Evolutionary conservation across 805 yeast genomes (phyloP).

Genomic region (Schwanniomyces vanrijiae): DNA sequence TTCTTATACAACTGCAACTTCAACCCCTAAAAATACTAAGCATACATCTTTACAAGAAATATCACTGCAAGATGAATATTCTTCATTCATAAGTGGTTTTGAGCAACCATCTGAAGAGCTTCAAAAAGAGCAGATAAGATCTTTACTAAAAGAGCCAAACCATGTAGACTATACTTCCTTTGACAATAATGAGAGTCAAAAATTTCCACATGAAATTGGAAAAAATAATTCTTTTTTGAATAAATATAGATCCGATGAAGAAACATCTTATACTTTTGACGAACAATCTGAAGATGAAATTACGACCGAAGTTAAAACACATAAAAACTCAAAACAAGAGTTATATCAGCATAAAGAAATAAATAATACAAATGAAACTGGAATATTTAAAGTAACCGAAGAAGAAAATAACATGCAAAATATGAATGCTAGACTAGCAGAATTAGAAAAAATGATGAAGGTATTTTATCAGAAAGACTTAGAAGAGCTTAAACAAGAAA

Average conservation of each 20-base stretch:
- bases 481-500: slow-evolving; percentile 15
- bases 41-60: slow-evolving; percentile 1
- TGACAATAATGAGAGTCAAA: slow-evolving; percentile 11
- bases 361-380: slow-evolving; percentile 7
- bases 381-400: neutral
- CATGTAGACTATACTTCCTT: slow-evolving; percentile 8
- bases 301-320: slow-evolving; percentile 4
- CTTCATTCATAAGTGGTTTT: slow-evolving; percentile 34
- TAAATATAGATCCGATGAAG: slow-evolving; percentile 4
- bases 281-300: slow-evolving; percentile 14
- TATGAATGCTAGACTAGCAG: slow-evolving; percentile 6
- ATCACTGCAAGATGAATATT: slow-evolving; percentile 20
- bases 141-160: neutral
- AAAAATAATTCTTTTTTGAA: neutral
- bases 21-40: slow-evolving; percentile 33
- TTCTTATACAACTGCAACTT: slow-evolving; percentile 31
- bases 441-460: slow-evolving; percentile 14
- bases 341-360: neutral
- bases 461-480: slow-evolving; percentile 13
- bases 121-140: neutral
- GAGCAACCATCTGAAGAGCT: slow-evolving; percentile 9
- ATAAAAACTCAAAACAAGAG: neutral
- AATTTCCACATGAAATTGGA: neutral
- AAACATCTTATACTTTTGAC: slow-evolving; percentile 35
- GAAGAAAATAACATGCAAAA: neutral